A percentile compares a stretch with the other conserved stretches of the same genome.
Conservation (phyloP, 345 rosid genomes). For the Streptanthus diversifolius region DNA sequence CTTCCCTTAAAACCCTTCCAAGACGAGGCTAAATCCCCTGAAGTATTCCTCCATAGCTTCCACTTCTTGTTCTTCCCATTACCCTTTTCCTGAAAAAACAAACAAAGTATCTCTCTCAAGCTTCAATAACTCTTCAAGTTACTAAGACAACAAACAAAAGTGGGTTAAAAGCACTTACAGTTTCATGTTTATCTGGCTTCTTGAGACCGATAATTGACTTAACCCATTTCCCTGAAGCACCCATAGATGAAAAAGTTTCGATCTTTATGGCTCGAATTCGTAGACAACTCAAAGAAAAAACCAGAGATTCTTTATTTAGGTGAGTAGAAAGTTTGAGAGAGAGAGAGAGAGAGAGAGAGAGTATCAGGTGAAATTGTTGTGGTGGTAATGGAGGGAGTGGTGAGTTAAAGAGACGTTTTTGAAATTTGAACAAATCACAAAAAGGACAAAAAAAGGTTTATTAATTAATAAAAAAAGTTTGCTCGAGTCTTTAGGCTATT, state of each 20-base stretch:
- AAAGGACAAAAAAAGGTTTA: neutral
- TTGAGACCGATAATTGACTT: conserved; percentile 70
- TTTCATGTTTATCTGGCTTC: conserved; percentile 60
- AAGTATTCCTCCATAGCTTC: conserved; percentile 77
- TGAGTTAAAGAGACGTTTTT: conserved; percentile 36
- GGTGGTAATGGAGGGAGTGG: conserved; percentile 40
- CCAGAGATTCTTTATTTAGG: conserved; percentile 17
- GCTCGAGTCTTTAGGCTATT: conserved; percentile 34
- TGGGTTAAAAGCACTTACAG: conserved; percentile 37
- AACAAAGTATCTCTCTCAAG: neutral
- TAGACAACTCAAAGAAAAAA: conserved; percentile 1
- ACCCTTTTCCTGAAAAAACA: conserved; percentile 39
- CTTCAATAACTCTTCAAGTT: neutral
- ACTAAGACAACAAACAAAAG: neutral
- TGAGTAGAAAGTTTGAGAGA: conserved; percentile 21
- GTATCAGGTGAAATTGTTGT: conserved; percentile 24
- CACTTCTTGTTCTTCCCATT: conserved; percentile 66
- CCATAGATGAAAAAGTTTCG: conserved; percentile 40
- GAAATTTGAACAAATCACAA: conserved; percentile 34
- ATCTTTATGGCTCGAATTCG: conserved; percentile 29
- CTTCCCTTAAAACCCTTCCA: conserved; percentile 60
- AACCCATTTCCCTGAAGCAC: conserved; percentile 96
- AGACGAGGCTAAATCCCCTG: conserved; percentile 44
- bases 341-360: conserved; percentile 2
- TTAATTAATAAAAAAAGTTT: neutral